Base-by-base conservation (phyloP, 2,329 filamentous ascomycete genomes). In the Leptodontidium sp. region DNA sequence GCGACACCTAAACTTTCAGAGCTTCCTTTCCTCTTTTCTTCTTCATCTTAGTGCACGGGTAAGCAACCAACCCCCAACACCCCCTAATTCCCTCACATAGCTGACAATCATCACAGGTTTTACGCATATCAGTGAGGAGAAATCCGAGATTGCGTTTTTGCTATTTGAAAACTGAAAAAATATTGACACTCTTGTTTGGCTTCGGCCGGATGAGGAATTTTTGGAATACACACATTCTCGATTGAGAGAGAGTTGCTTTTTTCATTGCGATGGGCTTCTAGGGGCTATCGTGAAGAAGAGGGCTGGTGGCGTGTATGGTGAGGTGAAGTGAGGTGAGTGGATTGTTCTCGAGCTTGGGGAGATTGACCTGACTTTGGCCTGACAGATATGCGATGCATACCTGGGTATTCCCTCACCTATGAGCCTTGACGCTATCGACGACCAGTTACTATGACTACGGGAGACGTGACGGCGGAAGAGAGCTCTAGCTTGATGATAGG, bases 101-200 rank as follows among this genome's bases (percentile, higher is more conserved):
- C 90, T 66, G 55, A 61, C 43, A 8, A 12, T 8, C 49, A 8
- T 40, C 49, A 21, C 29, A 59, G 64, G 91, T 90, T 87, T 91
- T 91, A 92, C 87, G 89, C 87, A 87, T 90, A 88, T 87, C 90
- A 91, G 89, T 93, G 91, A 93, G 89, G 91, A 93, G 90, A 89
- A 87, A 89, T 93, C 91, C 88, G 91, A 93, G 90, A 88, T 88
- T 86, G 87, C 87, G 86, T 93, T 92, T 92, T 93, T 93, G 91
- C 91, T 93, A 92, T 90, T 77, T 78, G 76, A 79, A 78, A 79
- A 79, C 76, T 79, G 77, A 75, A 75, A 76, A 84, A 53, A 40
- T 85, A 87, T 91, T 91, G 93, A 91, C 85, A 85, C 91, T 93
- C 85, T 85, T 86, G 83, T 77, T 86, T 87, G 90, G 86, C 87